These are phyloP conservation scores for Cordyceps cateniannulata DNA, from an alignment of 2,329 filamentous ascomycete genomes.

Conservation along the genomic window DNA sequence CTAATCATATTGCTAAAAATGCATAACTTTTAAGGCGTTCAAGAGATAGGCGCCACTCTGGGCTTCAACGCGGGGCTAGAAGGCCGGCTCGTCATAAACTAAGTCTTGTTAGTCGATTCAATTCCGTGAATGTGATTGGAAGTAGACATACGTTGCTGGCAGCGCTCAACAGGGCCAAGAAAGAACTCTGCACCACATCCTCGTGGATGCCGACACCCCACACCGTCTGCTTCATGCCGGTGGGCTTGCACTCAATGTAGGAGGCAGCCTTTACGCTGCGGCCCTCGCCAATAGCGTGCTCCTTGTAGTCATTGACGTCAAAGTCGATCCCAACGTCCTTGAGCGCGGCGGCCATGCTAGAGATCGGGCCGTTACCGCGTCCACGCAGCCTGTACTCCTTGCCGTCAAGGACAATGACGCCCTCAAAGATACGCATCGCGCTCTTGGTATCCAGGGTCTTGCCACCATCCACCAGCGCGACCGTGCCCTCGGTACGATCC, in stretches of 20 bases:
- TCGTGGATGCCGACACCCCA: slow-evolving; percentile 92
- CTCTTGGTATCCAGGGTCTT: slow-evolving; percentile 73
- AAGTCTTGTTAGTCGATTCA: not conserved
- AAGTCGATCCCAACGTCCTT: slow-evolving; percentile 73
- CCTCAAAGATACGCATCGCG: slow-evolving; percentile 74
- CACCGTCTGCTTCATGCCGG: slow-evolving; percentile 62
- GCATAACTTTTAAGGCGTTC: not conserved
- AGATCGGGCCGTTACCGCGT: slow-evolving; percentile 84
- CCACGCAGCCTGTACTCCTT: slow-evolving; percentile 72
- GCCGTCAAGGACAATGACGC: slow-evolving; percentile 76
- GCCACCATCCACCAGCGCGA: slow-evolving; percentile 66
- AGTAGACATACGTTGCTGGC: slow-evolving; percentile 68
- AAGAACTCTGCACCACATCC: slow-evolving; percentile 83
- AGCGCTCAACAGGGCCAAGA: slow-evolving; percentile 79
- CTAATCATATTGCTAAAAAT: slow-evolving; percentile 6
- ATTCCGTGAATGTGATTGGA: not conserved
- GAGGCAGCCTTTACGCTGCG: slow-evolving; percentile 86
- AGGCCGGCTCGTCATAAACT: slow-evolving; percentile 8
- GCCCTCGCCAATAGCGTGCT: slow-evolving; percentile 81
- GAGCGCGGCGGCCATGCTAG: slow-evolving; percentile 77
- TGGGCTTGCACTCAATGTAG: slow-evolving; percentile 81
- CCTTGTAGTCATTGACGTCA: slow-evolving; percentile 92
- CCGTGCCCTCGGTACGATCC: slow-evolving; percentile 66
- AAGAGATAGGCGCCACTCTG: slow-evolving; percentile 4
- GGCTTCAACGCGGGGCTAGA: slow-evolving; percentile 2